Evolutionary conservation across 768 basidiomycete species (phyloP).

Genomic region (Auricularia heimuer): DNA sequence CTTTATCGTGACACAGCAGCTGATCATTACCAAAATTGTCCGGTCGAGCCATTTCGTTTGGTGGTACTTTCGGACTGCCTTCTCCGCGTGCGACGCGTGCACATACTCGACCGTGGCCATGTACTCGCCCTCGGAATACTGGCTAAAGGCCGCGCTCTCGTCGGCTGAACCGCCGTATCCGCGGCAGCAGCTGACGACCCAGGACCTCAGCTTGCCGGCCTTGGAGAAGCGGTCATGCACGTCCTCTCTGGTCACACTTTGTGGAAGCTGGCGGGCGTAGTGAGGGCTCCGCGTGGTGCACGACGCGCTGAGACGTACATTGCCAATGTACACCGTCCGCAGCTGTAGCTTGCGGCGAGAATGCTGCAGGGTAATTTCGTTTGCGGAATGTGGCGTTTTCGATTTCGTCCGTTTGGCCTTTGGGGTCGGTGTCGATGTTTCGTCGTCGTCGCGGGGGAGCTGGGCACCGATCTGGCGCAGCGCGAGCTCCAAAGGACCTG

Average conservation of each 20-base stretch:
- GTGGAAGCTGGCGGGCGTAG: slow-evolving; percentile 10
- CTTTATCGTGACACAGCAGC: slow-evolving; percentile 26
- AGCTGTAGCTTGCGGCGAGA: slow-evolving; percentile 11
- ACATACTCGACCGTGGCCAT: slow-evolving; percentile 46
- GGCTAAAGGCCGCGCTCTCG: background rate
- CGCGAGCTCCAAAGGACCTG: background rate
- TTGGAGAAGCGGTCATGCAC: slow-evolving; percentile 16
- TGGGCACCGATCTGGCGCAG: slow-evolving; percentile 1
- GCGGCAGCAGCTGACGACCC: slow-evolving; percentile 24
- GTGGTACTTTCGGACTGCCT: slow-evolving; percentile 20
- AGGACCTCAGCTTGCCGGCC: slow-evolving; percentile 17
- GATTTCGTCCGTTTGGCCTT: background rate
- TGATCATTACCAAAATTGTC: background rate
- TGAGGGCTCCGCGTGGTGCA: slow-evolving; percentile 14
- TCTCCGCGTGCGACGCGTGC: slow-evolving; percentile 24
- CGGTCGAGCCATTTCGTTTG: background rate
- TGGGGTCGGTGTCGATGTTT: background rate
- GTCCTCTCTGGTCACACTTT: slow-evolving; percentile 16
- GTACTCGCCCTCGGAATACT: slow-evolving; percentile 13
- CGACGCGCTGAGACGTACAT: slow-evolving; percentile 32
- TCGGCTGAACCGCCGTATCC: slow-evolving; percentile 26
- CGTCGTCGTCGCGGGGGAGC: slow-evolving; percentile 8
- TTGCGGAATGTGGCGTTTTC: background rate
- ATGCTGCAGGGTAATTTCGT: background rate
- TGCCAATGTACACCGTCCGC: slow-evolving; percentile 45